Conservation (phyloP, 192 early-diverging fungal species). For the Umbelopsis sp. region DNA sequence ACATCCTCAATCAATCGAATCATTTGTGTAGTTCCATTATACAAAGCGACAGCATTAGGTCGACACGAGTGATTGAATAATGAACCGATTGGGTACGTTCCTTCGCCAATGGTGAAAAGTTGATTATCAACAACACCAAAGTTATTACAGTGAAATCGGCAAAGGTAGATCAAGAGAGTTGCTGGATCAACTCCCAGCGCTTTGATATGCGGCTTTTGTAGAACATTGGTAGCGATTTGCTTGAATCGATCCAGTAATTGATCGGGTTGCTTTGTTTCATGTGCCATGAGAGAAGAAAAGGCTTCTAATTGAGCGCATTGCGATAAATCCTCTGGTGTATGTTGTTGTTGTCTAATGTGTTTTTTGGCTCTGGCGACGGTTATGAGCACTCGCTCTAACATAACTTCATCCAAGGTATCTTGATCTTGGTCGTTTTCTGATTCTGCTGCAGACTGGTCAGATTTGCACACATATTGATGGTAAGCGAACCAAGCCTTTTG, state of each 20-base stretch:
- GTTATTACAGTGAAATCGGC: conserved; percentile 67
- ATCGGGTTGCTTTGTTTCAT: conserved; percentile 33
- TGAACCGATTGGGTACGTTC: conserved; percentile 62
- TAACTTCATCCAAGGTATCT: conserved; percentile 40
- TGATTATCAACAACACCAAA: conserved; percentile 60
- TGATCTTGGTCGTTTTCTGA: conserved; percentile 24
- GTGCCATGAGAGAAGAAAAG: conserved; percentile 47
- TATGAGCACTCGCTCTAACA: conserved; percentile 49
- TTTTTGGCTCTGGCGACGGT: conserved; percentile 31
- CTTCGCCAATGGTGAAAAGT: conserved; percentile 64
- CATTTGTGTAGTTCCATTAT: conserved; percentile 48
- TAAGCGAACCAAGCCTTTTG: conserved; percentile 37
- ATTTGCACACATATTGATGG: conserved; percentile 41
- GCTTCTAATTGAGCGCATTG: conserved; percentile 28
- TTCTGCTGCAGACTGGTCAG: conserved; percentile 22
- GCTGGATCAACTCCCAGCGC: conserved; percentile 5
- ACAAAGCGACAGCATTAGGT: conserved; percentile 63
- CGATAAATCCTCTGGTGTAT: not conserved
- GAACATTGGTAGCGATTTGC: conserved; percentile 28
- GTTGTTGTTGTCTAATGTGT: not conserved
- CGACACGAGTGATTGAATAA: conserved; percentile 70
- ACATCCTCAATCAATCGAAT: conserved; percentile 58
- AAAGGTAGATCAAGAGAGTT: conserved; percentile 52
- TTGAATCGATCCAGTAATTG: conserved; percentile 30
- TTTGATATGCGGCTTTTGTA: conserved; percentile 31